Percentiles rank a stretch among this genome's conserved stretches.
Evolutionary conservation across 2,329 filamentous ascomycete genomes (phyloP).

Genomic region (Diaporthe helianthi): DNA sequence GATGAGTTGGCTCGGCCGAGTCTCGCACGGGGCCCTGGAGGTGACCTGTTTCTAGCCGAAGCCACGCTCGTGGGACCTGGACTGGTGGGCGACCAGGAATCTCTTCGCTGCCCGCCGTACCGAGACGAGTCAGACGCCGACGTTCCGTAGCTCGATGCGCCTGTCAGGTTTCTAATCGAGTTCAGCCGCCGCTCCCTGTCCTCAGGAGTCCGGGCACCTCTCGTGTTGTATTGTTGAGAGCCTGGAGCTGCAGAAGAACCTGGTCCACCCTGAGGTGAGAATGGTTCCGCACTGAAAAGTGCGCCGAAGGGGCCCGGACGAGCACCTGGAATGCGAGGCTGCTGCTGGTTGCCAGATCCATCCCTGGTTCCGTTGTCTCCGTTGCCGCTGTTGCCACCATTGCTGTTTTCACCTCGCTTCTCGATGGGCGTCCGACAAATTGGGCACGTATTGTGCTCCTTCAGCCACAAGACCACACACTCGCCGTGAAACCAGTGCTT

Average conservation of each 20-base stretch:
- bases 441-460: slow-evolving; percentile 91
- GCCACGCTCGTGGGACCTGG: slow-evolving; percentile 23
- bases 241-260: not conserved
- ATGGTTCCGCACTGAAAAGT: not conserved
- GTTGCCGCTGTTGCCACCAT: not conserved
- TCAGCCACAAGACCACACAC: slow-evolving; percentile 84
- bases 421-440: slow-evolving; percentile 72
- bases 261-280: not conserved
- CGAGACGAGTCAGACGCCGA: not conserved
- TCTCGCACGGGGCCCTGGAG: slow-evolving; percentile 10
- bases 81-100: slow-evolving; percentile 33
- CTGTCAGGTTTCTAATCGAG: slow-evolving; percentile 38
- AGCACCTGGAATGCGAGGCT: not conserved
- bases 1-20: slow-evolving; percentile 24
- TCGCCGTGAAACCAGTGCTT: slow-evolving; percentile 91
- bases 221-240: slow-evolving; percentile 19
- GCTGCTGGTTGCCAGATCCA: not conserved
- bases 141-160: slow-evolving; percentile 19
- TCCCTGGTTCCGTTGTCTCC: slow-evolving; percentile 7
- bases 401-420: slow-evolving; percentile 38
- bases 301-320: slow-evolving; percentile 9
- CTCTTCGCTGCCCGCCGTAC: slow-evolving; percentile 25
- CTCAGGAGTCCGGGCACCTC: slow-evolving; percentile 30
- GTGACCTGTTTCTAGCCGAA: slow-evolving; percentile 32
- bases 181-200: slow-evolving; percentile 38